Conservation (phyloP, 2,329 filamentous ascomycete species). For the Xylaria hypoxylon region DNA sequence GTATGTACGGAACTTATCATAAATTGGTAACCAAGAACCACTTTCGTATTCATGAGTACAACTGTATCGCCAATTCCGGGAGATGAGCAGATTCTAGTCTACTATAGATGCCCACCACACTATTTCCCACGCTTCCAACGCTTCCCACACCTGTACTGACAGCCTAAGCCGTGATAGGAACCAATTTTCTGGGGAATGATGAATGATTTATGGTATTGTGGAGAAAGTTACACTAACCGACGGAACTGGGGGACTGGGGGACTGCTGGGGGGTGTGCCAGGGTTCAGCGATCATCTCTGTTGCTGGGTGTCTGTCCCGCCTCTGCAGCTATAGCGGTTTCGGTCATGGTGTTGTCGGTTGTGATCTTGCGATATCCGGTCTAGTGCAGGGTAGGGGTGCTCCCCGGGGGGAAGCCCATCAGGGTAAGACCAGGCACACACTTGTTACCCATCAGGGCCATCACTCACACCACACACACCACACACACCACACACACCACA, state of each 20-base stretch:
- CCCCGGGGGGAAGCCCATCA: constrained; percentile 20
- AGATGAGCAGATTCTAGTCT: constrained; percentile 28
- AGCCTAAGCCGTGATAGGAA: constrained; percentile 38
- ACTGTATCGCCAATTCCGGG: constrained; percentile 29
- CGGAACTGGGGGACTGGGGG: constrained; percentile 35
- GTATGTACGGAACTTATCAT: constrained; percentile 5
- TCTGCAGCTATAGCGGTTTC: constrained; percentile 43
- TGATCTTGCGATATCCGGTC: constrained; percentile 25
- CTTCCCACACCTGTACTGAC: constrained; percentile 23
- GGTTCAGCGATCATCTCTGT: constrained; percentile 45
- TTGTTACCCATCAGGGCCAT: background rate
- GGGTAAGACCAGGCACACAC: constrained; percentile 20
- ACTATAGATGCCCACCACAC: too few species aligned
- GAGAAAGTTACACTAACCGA: constrained; percentile 29
- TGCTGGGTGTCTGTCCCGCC: constrained; percentile 39
- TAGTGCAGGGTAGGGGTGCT: constrained; percentile 27
- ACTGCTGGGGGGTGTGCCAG: constrained; percentile 39
- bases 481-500: constrained; percentile 22
- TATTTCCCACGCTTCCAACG: constrained; percentile 23
- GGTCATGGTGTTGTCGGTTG: constrained; percentile 30
- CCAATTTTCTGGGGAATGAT: constrained; percentile 39
- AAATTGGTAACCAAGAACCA: constrained; percentile 17
- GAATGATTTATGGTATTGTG: constrained; percentile 35
- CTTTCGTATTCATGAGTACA: constrained; percentile 7
- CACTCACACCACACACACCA: constrained; percentile 24